Evolutionary conservation across 768 basidiomycete genomes (phyloP).

Genomic region (Trametes cubensis): DNA sequence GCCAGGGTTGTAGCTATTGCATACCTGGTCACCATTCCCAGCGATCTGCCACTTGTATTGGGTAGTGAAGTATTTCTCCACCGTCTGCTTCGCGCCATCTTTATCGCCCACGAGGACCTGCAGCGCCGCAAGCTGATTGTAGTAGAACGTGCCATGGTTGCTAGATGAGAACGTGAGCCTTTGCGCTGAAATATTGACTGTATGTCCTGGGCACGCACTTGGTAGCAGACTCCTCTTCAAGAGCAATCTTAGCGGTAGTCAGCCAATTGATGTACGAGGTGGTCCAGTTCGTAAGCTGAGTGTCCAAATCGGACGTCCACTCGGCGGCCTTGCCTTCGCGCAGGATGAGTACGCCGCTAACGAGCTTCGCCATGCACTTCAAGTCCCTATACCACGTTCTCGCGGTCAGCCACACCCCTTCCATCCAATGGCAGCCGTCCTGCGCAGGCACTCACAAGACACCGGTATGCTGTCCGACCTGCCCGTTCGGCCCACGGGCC

Average conservation of each 20-base stretch:
- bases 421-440: too few relatives aligned
- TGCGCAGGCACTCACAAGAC: slow-evolving; percentile 45
- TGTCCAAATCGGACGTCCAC: slow-evolving; percentile 59
- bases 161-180: slow-evolving; percentile 35
- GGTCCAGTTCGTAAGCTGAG: slow-evolving; percentile 52
- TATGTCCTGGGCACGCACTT: slow-evolving; percentile 45
- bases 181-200: background rate
- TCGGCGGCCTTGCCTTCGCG: slow-evolving; percentile 50
- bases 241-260: slow-evolving; percentile 48
- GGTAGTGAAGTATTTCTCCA: slow-evolving; percentile 52
- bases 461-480: slow-evolving; percentile 51
- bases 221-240: slow-evolving; percentile 46
- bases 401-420: background rate
- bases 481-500: slow-evolving; percentile 30
- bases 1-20: background rate
- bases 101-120: slow-evolving; percentile 57
- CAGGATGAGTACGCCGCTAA: slow-evolving; percentile 54
- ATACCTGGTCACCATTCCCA: slow-evolving; percentile 59
- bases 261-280: slow-evolving; percentile 59
- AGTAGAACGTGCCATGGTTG: slow-evolving; percentile 70
- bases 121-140: slow-evolving; percentile 58
- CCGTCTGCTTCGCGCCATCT: slow-evolving; percentile 48
- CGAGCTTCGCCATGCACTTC: slow-evolving; percentile 59
- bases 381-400: slow-evolving; percentile 43
- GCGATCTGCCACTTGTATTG: slow-evolving; percentile 57